Percentiles rank a stretch among this genome's conserved stretches.
These are phyloP conservation scores for Hypoxylon lienhwacheense DNA, from an alignment of 495 filamentous ascomycete species.

Conservation along the genomic window DNA sequence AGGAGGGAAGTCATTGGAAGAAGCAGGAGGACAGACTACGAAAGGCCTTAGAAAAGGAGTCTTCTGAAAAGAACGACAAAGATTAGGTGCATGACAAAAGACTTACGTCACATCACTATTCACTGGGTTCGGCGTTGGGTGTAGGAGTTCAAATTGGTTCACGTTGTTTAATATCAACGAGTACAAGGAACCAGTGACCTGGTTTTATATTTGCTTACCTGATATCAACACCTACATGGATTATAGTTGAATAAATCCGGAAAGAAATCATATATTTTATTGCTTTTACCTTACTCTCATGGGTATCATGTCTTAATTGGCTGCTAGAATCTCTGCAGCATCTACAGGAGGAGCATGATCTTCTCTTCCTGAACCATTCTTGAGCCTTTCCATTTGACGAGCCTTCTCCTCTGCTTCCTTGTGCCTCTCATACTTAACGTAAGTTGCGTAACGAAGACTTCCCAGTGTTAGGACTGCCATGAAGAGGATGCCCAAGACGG, in stretches of 20 bases:
- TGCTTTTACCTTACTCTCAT: slow-evolving; percentile 24
- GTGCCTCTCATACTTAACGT: slow-evolving; percentile 47
- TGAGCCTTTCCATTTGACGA: slow-evolving; percentile 39
- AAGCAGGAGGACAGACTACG: slow-evolving; percentile 70
- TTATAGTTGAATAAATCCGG: too few species aligned
- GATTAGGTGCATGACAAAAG: background rate
- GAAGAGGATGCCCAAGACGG: slow-evolving; percentile 75
- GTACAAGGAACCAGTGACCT: background rate
- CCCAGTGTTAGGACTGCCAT: slow-evolving; percentile 53
- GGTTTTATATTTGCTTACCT: background rate
- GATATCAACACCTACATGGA: too few species aligned
- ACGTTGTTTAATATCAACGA: slow-evolving; percentile 1
- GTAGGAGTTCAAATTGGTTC: slow-evolving; percentile 19
- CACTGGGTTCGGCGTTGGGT: slow-evolving; percentile 3
- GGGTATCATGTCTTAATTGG: slow-evolving; percentile 45
- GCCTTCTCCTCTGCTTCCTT: slow-evolving; percentile 41
- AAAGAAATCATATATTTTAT: slow-evolving; percentile 10
- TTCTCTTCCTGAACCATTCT: slow-evolving; percentile 40
- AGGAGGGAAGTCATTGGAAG: slow-evolving; percentile 79
- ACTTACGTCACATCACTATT: slow-evolving; percentile 5
- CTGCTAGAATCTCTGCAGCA: slow-evolving; percentile 52
- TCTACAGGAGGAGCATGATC: slow-evolving; percentile 44
- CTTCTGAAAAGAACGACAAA: slow-evolving; percentile 40
- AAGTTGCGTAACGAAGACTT: slow-evolving; percentile 53
- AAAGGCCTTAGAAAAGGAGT: slow-evolving; percentile 55